These are phyloP conservation scores for Lasiodiplodia citricola DNA, from an alignment of 2,329 filamentous ascomycete species.

Conservation along the genomic window DNA sequence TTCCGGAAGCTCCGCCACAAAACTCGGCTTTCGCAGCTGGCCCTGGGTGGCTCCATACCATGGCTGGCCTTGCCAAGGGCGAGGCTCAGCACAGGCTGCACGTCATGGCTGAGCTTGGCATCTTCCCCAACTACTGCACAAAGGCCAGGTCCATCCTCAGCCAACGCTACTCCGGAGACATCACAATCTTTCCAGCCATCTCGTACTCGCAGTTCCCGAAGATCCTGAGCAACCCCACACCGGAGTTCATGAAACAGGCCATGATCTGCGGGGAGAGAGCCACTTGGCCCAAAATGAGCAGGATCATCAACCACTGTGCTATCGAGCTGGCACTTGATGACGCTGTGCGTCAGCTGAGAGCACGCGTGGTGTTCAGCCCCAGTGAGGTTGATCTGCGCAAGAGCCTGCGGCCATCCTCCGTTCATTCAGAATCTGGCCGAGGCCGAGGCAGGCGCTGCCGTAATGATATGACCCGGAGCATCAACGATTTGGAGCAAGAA, in stretches of 20 bases:
- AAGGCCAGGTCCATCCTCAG: slow-evolving; percentile 82
- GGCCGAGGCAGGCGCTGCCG: slow-evolving; percentile 13
- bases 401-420: slow-evolving; percentile 33
- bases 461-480: slow-evolving; percentile 15
- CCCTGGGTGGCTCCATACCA: slow-evolving; percentile 66
- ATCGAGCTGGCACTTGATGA: slow-evolving; percentile 85
- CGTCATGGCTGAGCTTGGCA: slow-evolving; percentile 77
- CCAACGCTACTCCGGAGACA: slow-evolving; percentile 92
- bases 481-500: slow-evolving; percentile 17
- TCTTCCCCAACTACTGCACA: slow-evolving; percentile 78
- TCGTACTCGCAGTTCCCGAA: slow-evolving; percentile 74
- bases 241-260: slow-evolving; percentile 83
- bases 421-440: slow-evolving; percentile 24
- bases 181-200: slow-evolving; percentile 88
- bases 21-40: slow-evolving; percentile 48
- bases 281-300: slow-evolving; percentile 88
- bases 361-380: slow-evolving; percentile 71
- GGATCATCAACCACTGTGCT: slow-evolving; percentile 84
- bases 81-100: slow-evolving; percentile 83
- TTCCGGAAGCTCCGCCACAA: slow-evolving; percentile 40
- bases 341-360: slow-evolving; percentile 71
- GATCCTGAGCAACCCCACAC: slow-evolving; percentile 81
- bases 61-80: slow-evolving; percentile 76
- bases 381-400: slow-evolving; percentile 57
- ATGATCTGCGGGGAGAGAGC: slow-evolving; percentile 80